A percentile compares a stretch with the other conserved stretches of the same genome.
phyloP scores from a whole-genome alignment of 2,329 filamentous ascomycete genomes.

The Hypoxylon sp. region DNA sequence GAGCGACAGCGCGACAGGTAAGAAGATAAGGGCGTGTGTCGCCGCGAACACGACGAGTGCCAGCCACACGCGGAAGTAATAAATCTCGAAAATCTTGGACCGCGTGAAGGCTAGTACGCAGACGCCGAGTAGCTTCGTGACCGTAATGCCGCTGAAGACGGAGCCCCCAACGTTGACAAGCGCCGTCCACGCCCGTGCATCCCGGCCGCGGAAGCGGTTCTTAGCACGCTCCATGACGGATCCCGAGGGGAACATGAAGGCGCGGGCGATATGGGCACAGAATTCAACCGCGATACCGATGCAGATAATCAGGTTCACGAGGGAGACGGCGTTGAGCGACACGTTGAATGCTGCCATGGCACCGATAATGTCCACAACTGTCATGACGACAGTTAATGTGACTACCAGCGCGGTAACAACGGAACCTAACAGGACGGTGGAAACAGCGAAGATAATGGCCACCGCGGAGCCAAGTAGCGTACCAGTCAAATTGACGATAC shows the following conservation, averaged over 20 bases:
- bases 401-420: constrained; percentile 84
- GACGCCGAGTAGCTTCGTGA: constrained; percentile 95
- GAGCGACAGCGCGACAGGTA: constrained; percentile 89
- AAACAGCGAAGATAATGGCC: constrained; percentile 85
- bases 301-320: constrained; percentile 97
- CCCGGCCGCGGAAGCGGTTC: constrained; percentile 81
- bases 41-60: constrained; percentile 91
- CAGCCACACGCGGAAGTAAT: constrained; percentile 98
- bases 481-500: constrained; percentile 83
- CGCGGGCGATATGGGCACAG: constrained; percentile 94
- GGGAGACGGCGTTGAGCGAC: constrained; percentile 91
- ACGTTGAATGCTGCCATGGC: constrained; percentile 92
- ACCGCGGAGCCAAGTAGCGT: constrained; percentile 85
- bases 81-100: constrained; percentile 99
- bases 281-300: constrained; percentile 98
- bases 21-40: constrained; percentile 87
- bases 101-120: constrained; percentile 92
- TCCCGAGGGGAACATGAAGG: constrained; percentile 92
- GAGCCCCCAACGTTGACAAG: constrained; percentile 94
- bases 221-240: constrained; percentile 85
- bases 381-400: constrained; percentile 91
- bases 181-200: constrained; percentile 91
- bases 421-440: constrained; percentile 85
- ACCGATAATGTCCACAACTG: constrained; percentile 91
- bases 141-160: constrained; percentile 94